Conservation (phyloP, 352 stramenopile genomes). For the Phytopythium oedochilum region DNA sequence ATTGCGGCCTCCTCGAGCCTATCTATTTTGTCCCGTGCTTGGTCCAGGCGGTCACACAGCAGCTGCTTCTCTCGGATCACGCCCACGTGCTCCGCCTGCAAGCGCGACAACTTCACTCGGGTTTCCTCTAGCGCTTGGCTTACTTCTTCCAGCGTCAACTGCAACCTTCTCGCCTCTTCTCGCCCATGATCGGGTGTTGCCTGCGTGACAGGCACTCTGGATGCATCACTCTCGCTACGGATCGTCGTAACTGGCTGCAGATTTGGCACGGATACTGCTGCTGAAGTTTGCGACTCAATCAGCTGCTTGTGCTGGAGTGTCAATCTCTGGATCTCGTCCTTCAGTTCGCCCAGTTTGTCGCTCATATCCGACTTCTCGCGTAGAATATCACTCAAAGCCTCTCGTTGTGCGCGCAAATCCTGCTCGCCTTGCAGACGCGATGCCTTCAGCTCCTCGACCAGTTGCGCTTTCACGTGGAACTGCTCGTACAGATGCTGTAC, state of each 20-base stretch:
- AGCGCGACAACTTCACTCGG: constrained; percentile 36
- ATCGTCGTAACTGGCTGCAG: neutral
- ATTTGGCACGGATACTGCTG: neutral
- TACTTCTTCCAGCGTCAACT: constrained; percentile 33
- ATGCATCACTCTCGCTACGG: neutral
- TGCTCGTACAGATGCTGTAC: constrained; percentile 53
- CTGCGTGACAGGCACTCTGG: constrained; percentile 10
- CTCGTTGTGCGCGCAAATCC: constrained; percentile 19
- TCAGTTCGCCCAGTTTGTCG: constrained; percentile 31
- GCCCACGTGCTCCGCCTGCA: constrained; percentile 33
- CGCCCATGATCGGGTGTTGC: too few species aligned
- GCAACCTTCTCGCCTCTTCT: constrained; percentile 34
- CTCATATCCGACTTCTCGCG: constrained; percentile 29
- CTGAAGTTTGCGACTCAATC: neutral
- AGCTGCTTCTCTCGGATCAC: constrained; percentile 44
- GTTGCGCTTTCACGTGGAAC: constrained; percentile 38
- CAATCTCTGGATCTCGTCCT: constrained; percentile 55
- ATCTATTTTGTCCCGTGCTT: constrained; percentile 9
- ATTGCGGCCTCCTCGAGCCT: constrained; percentile 14
- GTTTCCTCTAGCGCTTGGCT: constrained; percentile 34
- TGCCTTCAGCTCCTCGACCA: constrained; percentile 38
- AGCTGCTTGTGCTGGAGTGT: constrained; percentile 40
- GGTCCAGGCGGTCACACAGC: constrained; percentile 28
- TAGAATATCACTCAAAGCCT: constrained; percentile 29
- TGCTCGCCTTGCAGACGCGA: constrained; percentile 21